Base-by-base conservation (phyloP, 106 monocot species). In the Vanilla planifolia region DNA sequence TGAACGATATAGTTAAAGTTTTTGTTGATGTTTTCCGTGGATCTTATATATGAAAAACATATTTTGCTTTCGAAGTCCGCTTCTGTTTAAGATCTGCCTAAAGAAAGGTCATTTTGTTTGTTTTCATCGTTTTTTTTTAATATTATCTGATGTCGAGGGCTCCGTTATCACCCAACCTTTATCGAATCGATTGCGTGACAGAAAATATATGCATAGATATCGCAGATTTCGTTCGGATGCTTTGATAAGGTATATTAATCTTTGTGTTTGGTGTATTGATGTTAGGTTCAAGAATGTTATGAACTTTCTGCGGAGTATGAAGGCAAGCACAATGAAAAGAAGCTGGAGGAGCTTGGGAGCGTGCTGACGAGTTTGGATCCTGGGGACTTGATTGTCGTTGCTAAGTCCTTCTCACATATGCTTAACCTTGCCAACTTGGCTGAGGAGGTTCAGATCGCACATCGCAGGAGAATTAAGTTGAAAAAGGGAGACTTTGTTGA, bases 351-450 rank as follows among this genome's bases (percentile, higher is more conserved):
- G 61, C 77, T 89, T 27, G 89, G 89, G 25, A 64, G 64, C 19
- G 72, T 81, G 20, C 61, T 89, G 34, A 85, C 81, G 3, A 85
- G 85, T 52, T 65, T 89, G 61, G 85, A 89, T 48, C 72, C 81
- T 10, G 80, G 77, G 23, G 89, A 89, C 40, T 77, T 72, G 3
- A 89, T 89, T 43, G 77, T 81, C 4, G 71, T 89, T 32, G 67
- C 89, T 13, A 85, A 78, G 29, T 84, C 89, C 39, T 89, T 89
- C 70, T 89, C 89, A 3, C 78, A 81, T 75, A 89, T 89, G 89
- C 89, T 89, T 58, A 89, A 74, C 67, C 52, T 85, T 37, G 85
- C 89, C 59, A 89, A 89, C 67, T 55, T 89, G 69, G 89, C 85
- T 10, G 89, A 89, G 70, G 89, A 89, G 51, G 85, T 89, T 15